Evolutionary conservation across 768 basidiomycete species (phyloP).

Genomic region (Lentinula aciculospora): DNA sequence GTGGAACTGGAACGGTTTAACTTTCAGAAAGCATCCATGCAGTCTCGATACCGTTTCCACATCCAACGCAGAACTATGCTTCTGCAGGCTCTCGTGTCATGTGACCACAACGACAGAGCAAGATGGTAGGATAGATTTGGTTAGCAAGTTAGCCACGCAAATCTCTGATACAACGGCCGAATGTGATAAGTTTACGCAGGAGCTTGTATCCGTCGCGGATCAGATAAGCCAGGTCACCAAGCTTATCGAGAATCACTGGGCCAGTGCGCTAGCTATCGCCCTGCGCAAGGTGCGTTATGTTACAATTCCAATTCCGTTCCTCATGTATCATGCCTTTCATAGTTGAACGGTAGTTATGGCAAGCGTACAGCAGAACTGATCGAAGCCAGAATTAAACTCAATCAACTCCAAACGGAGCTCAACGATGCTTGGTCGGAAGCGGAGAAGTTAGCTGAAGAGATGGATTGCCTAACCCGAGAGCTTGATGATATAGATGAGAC

Average conservation of each 20-base stretch:
- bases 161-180: constrained; percentile 53
- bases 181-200: constrained; percentile 53
- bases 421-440: constrained; percentile 81
- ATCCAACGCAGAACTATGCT: constrained; percentile 64
- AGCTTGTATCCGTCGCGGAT: constrained; percentile 53
- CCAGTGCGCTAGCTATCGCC: constrained; percentile 74
- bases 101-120: constrained; percentile 25
- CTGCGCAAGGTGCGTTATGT: constrained; percentile 51
- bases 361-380: constrained; percentile 56
- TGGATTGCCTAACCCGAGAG: constrained; percentile 69
- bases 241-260: constrained; percentile 60
- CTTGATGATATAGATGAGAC: constrained; percentile 43
- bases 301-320: constrained; percentile 1
- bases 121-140: constrained; percentile 32
- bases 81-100: constrained; percentile 62
- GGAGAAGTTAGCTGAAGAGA: constrained; percentile 63
- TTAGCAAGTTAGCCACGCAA: constrained; percentile 45
- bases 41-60: constrained; percentile 64
- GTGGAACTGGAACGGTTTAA: constrained; percentile 56
- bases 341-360: constrained; percentile 69
- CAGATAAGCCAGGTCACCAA: constrained; percentile 60
- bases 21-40: constrained; percentile 43
- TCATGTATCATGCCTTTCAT: constrained; percentile 1
- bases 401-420: constrained; percentile 55
- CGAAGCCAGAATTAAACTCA: constrained; percentile 38